These are phyloP conservation scores for Sporisorium scitamineum DNA, from an alignment of 1,284 basidiomycete genomes.

Conservation along the genomic window DNA sequence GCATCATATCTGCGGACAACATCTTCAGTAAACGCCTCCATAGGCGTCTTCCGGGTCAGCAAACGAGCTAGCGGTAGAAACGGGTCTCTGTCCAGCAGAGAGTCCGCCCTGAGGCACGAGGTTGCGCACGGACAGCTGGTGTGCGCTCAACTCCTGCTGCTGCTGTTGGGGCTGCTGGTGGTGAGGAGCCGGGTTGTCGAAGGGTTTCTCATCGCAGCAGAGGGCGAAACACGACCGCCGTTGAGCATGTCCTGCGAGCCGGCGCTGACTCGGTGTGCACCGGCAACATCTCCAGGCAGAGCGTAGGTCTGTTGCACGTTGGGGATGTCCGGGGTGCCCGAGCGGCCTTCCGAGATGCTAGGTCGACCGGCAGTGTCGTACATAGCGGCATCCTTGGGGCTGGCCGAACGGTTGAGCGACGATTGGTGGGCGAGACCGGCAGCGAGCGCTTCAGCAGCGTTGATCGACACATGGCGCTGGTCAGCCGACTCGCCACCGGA, in stretches of 20 bases:
- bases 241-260: slow-evolving; percentile 19
- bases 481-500: slow-evolving; percentile 15
- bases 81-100: slow-evolving; percentile 48
- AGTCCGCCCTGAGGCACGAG: slow-evolving; percentile 21
- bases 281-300: slow-evolving; percentile 14
- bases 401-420: slow-evolving; percentile 27
- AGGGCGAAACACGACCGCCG: neutral
- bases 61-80: slow-evolving; percentile 51
- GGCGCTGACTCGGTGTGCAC: slow-evolving; percentile 15
- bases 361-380: slow-evolving; percentile 53
- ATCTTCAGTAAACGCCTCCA: slow-evolving; percentile 55
- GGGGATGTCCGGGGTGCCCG: slow-evolving; percentile 59
- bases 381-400: neutral
- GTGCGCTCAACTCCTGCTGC: slow-evolving; percentile 2
- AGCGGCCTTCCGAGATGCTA: slow-evolving; percentile 44
- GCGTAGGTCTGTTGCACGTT: slow-evolving; percentile 62
- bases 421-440: slow-evolving; percentile 41
- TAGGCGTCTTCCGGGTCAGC: slow-evolving; percentile 56
- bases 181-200: slow-evolving; percentile 20
- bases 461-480: slow-evolving; percentile 27
- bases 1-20: neutral
- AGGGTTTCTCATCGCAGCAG: slow-evolving; percentile 17
- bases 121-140: slow-evolving; percentile 44
- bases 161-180: slow-evolving; percentile 4
- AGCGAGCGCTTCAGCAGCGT: slow-evolving; percentile 36